Evolutionary conservation across 768 basidiomycete genomes (phyloP).

Genomic region (Mycena epipterygia): DNA sequence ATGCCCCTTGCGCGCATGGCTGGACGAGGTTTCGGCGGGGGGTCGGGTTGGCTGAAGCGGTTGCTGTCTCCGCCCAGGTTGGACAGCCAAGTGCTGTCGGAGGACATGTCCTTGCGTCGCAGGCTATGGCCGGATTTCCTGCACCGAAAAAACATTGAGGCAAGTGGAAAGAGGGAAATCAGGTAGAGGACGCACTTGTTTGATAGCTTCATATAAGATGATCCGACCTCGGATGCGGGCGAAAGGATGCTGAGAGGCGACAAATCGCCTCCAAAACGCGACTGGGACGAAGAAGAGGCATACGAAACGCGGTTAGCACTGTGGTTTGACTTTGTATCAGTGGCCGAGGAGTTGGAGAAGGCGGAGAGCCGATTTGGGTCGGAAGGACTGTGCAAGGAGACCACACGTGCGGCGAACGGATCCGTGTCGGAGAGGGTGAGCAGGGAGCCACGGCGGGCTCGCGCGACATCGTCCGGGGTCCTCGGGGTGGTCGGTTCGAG

Average conservation of each 20-base stretch:
- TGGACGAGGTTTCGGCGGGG: conserved; percentile 50
- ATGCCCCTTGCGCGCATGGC: conserved; percentile 62
- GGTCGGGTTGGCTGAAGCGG: conserved; percentile 50
- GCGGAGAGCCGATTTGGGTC: conserved; percentile 66
- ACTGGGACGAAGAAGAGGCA: conserved; percentile 71
- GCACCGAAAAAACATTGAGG: conserved; percentile 13
- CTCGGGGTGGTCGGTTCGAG: conserved; percentile 66
- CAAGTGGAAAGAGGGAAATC: background rate
- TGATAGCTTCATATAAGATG: conserved; percentile 25
- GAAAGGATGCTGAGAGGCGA: conserved; percentile 38
- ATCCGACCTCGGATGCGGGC: conserved; percentile 27
- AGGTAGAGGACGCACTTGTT: conserved; percentile 33
- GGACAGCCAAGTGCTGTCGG: conserved; percentile 7
- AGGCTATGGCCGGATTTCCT: conserved; percentile 35
- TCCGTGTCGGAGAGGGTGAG: conserved; percentile 74
- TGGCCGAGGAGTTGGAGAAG: conserved; percentile 65
- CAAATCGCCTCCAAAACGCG: conserved; percentile 48
- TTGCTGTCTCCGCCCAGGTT: conserved; percentile 41
- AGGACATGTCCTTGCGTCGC: conserved; percentile 34
- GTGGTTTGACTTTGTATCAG: conserved; percentile 59
- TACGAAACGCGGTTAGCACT: conserved; percentile 64
- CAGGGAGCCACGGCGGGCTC: conserved; percentile 62
- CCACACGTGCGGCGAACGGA: conserved; percentile 70
- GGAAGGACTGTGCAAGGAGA: conserved; percentile 56
- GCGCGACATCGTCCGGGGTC: conserved; percentile 56